These are phyloP conservation scores for Plasmodium gonderi DNA, from an alignment of 169 alveolate genomes.

Conservation along the genomic window DNA sequence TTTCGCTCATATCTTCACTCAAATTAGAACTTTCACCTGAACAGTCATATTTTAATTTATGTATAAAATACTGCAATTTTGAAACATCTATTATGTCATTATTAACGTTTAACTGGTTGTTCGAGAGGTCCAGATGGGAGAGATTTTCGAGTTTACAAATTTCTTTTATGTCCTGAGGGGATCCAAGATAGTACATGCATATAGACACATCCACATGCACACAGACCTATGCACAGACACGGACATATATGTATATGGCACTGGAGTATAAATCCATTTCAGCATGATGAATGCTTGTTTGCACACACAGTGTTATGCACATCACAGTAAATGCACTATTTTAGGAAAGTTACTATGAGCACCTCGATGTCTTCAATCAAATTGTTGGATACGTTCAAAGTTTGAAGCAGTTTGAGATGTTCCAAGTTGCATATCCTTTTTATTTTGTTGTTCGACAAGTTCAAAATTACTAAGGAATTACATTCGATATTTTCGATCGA, in stretches of 20 bases:
- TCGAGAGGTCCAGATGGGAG: slow-evolving; percentile 39
- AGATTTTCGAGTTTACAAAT: slow-evolving; percentile 12
- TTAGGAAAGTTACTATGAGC: too few species aligned
- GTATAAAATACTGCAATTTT: neutral
- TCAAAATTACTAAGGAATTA: slow-evolving; percentile 85
- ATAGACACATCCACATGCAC: neutral
- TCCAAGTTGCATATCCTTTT: slow-evolving; percentile 76
- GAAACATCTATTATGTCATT: neutral
- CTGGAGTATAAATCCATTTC: neutral
- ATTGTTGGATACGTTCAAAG: slow-evolving; percentile 39
- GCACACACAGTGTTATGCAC: neutral
- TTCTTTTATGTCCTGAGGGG: slow-evolving; percentile 34
- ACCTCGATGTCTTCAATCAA: slow-evolving; percentile 31
- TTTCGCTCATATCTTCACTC: neutral
- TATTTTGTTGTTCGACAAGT: slow-evolving; percentile 92
- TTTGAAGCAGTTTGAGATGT: slow-evolving; percentile 37
- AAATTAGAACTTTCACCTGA: neutral
- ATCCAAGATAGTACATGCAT: neutral
- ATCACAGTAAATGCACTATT: neutral
- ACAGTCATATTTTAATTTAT: neutral
- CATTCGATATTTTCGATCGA: slow-evolving; percentile 90
- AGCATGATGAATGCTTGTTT: neutral
- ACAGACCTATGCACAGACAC: neutral
- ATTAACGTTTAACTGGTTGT: slow-evolving; percentile 7
- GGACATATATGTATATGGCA: neutral